Evolutionary conservation across 179 eudicot species (phyloP), one percentile per base, ranked within the genome.

Genomic region (Amaranthus tricolor): DNA sequence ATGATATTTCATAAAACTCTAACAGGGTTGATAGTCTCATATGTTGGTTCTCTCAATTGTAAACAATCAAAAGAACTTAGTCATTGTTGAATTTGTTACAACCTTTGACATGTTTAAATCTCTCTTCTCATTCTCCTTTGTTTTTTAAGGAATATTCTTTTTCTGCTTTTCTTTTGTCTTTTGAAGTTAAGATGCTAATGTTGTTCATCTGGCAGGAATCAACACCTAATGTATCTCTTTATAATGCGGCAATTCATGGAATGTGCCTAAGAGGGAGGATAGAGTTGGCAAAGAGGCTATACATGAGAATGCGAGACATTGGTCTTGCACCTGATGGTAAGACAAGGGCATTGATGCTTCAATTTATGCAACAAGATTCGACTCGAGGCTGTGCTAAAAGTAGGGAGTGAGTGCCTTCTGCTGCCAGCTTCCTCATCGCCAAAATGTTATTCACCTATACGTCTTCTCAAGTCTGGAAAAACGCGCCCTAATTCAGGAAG

Each of bases 291-390:
- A 87, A 81, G 70, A 85, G 81, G 74, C 75, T 91, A 67, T 95
- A 95, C 80, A 15, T 21, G 70, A 85, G 85, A 84, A 90, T 95
- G 98, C 86, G 79, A 40, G 88, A 81, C 66, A 72, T 71, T 58
- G 87, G 87, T 68, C 90, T 93, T 55, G 82, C 79, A 80, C 88
- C 96, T 55, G 97, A 93, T 82, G 96, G 95, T 55, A 95, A 93
- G 82, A 95, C 97, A 43, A 86, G 97, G 68, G 97, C 93, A 40
- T 50, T 94, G 79, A 90, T 94, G 96, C 89, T 94, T 82, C 97
- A 90, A 75, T 82, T 82, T 80, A 81, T 94, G 75, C 82, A 68
- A 17, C 84, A 80, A 67, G 14, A 15, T 50, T 72, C 62, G 53
- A 50, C 74, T 66, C 45, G 69, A 74, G 50, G 44, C 50, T 64